Percentiles rank a stretch among this genome's conserved stretches.
These are phyloP conservation scores for Venturiaceae sp. DNA, from an alignment of 2,329 filamentous ascomycete genomes.

Conservation along the genomic window DNA sequence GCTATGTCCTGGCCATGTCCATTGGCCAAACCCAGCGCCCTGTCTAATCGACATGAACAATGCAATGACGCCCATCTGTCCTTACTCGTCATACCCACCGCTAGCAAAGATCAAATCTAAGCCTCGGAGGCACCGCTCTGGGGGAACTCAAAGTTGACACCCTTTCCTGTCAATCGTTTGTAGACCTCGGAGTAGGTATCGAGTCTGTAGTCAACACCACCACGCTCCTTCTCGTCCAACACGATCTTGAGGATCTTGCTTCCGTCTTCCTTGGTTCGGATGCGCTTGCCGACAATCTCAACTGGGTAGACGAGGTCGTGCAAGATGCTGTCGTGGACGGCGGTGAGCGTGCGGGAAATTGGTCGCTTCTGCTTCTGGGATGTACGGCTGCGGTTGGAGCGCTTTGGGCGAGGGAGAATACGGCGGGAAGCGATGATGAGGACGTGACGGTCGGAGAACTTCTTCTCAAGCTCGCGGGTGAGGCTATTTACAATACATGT, in stretches of 20 bases:
- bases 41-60: background rate
- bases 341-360: conserved; percentile 92
- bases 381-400: conserved; percentile 92
- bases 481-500: conserved; percentile 56
- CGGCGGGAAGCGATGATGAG: conserved; percentile 98
- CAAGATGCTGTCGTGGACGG: conserved; percentile 98
- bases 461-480: conserved; percentile 99
- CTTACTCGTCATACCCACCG: background rate
- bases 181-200: conserved; percentile 99
- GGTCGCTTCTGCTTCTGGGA: conserved; percentile 98
- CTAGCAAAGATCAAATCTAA: background rate
- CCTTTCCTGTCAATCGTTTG: conserved; percentile 92
- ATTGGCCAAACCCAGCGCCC: background rate
- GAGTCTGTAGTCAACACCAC: conserved; percentile 97
- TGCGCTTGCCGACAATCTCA: conserved; percentile 98
- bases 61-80: background rate
- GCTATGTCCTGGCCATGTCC: background rate
- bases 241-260: conserved; percentile 98
- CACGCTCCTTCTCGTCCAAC: conserved; percentile 99
- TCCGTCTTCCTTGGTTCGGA: conserved; percentile 98
- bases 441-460: conserved; percentile 99
- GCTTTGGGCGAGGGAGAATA: conserved; percentile 97
- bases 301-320: conserved; percentile 98
- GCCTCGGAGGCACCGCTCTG: conserved; percentile 9
- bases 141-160: conserved; percentile 97